Conservation (phyloP, 768 basidiomycete species). For the Tylopilus sp. region DNA sequence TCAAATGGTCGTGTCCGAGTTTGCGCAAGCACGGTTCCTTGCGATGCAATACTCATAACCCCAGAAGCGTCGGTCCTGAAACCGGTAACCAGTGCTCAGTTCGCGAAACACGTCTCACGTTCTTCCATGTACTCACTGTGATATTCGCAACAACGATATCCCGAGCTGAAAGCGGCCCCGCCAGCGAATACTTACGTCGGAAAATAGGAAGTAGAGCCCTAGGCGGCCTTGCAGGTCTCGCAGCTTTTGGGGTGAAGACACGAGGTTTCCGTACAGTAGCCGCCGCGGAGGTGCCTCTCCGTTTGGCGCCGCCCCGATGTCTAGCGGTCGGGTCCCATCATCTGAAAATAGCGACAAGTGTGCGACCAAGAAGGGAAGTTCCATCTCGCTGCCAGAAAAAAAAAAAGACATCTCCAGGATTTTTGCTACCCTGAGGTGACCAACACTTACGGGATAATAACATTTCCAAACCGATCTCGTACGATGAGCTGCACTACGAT, state of each 20-base stretch:
- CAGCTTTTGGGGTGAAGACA: conserved; percentile 76
- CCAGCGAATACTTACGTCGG: conserved; percentile 84
- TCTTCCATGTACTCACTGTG: conserved; percentile 52
- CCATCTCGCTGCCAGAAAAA: conserved; percentile 60
- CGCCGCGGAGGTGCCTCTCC: conserved; percentile 47
- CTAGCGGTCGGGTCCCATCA: conserved; percentile 61
- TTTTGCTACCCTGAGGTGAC: conserved; percentile 14
- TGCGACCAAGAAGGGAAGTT: conserved; percentile 84
- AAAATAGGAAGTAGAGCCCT: conserved; percentile 87
- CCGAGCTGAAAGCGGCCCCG: conserved; percentile 74
- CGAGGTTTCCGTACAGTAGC: conserved; percentile 80
- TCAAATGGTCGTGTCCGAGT: conserved; percentile 76
- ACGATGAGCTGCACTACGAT: conserved; percentile 78
- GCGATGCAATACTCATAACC: conserved; percentile 47
- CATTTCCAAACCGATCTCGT: conserved; percentile 66
- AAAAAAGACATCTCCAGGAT: conserved; percentile 22
- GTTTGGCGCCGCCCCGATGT: conserved; percentile 55
- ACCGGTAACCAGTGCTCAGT: conserved; percentile 17
- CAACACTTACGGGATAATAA: conserved; percentile 70
- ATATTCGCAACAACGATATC: conserved; percentile 69
- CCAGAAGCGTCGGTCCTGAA: conserved; percentile 50
- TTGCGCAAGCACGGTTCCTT: conserved; percentile 66
- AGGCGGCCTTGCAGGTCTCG: conserved; percentile 76
- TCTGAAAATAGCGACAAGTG: conserved; percentile 73
- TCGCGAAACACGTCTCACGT: conserved; percentile 8